Conservation (phyloP, 495 filamentous ascomycete genomes). For the Aspergillus campestris region DNA sequence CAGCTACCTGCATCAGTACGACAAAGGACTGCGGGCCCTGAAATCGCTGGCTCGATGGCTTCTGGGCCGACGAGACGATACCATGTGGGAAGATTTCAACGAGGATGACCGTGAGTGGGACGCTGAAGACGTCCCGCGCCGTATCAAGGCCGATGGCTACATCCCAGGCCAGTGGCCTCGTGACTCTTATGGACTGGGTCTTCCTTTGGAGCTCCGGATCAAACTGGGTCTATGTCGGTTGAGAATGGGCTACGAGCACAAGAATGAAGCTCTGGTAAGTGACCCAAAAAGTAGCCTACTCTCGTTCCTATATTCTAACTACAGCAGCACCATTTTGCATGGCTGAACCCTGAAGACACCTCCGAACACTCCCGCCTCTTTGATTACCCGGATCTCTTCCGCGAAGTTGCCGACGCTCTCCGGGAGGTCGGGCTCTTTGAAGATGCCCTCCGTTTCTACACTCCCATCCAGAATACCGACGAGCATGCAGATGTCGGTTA, state of each 20-base stretch:
- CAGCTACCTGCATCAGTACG: constrained; percentile 48
- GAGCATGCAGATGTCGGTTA: constrained; percentile 52
- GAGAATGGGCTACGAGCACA: constrained; percentile 47
- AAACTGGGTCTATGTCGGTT: constrained; percentile 79
- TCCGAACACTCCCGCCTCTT: constrained; percentile 42
- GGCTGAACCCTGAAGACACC: constrained; percentile 51
- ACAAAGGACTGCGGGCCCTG: constrained; percentile 56
- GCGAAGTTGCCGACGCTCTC: constrained; percentile 63
- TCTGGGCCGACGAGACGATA: constrained; percentile 63
- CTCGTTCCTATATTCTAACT: constrained; percentile 3
- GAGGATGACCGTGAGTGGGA: constrained; percentile 94
- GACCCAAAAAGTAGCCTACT: not conserved
- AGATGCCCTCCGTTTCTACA: constrained; percentile 68
- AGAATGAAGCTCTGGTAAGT: constrained; percentile 71
- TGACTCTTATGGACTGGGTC: constrained; percentile 59
- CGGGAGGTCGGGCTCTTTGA: constrained; percentile 44
- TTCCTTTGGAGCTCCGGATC: constrained; percentile 78
- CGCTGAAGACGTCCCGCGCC: constrained; percentile 56
- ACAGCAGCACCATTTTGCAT: constrained; percentile 50
- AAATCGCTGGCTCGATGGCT: constrained; percentile 74
- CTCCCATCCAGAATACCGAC: constrained; percentile 51
- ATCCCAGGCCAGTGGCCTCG: constrained; percentile 43
- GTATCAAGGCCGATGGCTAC: constrained; percentile 48
- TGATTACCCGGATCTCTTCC: constrained; percentile 67
- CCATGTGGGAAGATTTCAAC: constrained; percentile 67